Conservation (phyloP, 2,329 filamentous ascomycete genomes). For the Epichloe uncinata region DNA sequence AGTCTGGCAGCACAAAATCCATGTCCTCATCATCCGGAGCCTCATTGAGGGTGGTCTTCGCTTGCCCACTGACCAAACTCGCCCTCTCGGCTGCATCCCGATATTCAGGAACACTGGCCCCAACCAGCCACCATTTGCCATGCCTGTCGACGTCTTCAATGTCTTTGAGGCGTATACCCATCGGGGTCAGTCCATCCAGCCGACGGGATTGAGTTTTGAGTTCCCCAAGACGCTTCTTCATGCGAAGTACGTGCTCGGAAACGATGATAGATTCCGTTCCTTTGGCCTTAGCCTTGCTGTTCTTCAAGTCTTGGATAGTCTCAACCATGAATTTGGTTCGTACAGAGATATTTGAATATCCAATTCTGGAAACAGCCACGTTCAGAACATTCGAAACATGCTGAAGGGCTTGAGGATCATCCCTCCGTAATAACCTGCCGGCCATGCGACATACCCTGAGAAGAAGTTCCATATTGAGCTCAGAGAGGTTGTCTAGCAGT, state of each 20-base stretch:
- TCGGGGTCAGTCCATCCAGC: conserved; percentile 65
- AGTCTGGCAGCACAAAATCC: conserved; percentile 46
- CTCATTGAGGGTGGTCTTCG: conserved; percentile 10
- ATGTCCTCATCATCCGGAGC: conserved; percentile 32
- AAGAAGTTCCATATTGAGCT: conserved; percentile 78
- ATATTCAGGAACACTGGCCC: conserved; percentile 63
- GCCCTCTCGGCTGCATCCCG: conserved; percentile 2
- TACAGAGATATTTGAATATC: conserved; percentile 61
- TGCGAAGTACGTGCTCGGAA: conserved; percentile 71
- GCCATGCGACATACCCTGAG: conserved; percentile 72
- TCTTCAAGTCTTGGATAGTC: conserved; percentile 86
- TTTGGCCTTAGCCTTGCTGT: conserved; percentile 75
- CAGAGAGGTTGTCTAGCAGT: conserved; percentile 61
- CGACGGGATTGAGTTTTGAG: conserved; percentile 44
- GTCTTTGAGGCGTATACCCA: conserved; percentile 70
- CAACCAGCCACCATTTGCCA: conserved; percentile 97
- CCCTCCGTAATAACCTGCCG: conserved; percentile 71
- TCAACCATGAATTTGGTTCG: conserved; percentile 97
- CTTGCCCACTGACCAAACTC: conserved; percentile 10
- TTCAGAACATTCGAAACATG: conserved; percentile 75
- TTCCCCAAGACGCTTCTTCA: conserved; percentile 77
- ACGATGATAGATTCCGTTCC: conserved; percentile 56
- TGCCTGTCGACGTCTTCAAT: conserved; percentile 72
- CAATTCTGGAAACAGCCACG: conserved; percentile 52
- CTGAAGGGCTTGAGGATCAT: conserved; percentile 78